Evolutionary conservation across 192 early-diverging fungal species (phyloP), one percentile per base, ranked within the genome.

Genomic region (Chytriomyces sp.): DNA sequence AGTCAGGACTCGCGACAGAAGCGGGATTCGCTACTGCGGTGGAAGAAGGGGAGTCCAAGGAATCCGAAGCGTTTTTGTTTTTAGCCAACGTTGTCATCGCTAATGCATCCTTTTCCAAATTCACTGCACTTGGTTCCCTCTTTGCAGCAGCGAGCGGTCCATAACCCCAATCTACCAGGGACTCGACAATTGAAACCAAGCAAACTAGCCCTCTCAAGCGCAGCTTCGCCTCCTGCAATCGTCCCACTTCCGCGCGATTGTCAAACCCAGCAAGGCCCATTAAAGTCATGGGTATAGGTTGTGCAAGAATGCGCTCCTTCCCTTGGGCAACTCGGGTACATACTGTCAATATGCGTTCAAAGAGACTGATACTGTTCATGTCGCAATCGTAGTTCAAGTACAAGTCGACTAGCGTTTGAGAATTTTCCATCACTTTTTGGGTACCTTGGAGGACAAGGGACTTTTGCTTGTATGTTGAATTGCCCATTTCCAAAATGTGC

Each of bases 401-500:
- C 28, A 90, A 60, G 75, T 91, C 90, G 20, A 81, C 83, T 1
- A 91, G 72, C 6, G 84, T 86, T 81, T 90, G 83, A 24, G 89
- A 86, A 68, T 86, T 80, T 60, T 87, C 86, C 35, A 82, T 83
- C 46, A 90, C 85, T 68, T 90, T 89, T 45, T 84, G 69, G 53
- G 90, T 70, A 7, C 80, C 81, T 70, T 89, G 86, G 70, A 91
- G 65, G 45, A 91, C 83, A 57, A 85, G 80, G 5, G 76, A 57
- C 67, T 89, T 89, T 67, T 91, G 90, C 73, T 83, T 82, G 64
- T 82, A 83, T 7, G 87, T 86, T 23, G 85, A 81, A 62, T 88
- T 88, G 9, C 84, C 83, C 86, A 90, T 91, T 72, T 90, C 90
- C 45, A 91, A 71, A 65, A 91, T 88, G 69, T 89, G 87, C 35